Evolutionary conservation across 768 basidiomycete species (phyloP).

Genomic region (Phylloporus sp.): DNA sequence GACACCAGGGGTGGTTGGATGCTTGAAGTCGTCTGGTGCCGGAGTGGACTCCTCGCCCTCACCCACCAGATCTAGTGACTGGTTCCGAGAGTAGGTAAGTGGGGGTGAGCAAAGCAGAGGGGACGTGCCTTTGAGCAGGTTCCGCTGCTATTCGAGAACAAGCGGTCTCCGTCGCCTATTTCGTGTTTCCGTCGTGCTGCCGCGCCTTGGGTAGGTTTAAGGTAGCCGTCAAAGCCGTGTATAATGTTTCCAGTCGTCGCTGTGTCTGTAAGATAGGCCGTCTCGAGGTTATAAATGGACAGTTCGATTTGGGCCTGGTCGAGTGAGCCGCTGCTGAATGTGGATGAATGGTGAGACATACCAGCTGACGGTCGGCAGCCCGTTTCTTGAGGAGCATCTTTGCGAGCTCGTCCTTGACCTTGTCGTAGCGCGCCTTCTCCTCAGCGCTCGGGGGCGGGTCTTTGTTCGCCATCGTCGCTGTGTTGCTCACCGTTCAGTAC

Average conservation of each 20-base stretch:
- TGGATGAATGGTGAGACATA: conserved; percentile 30
- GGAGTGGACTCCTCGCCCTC: conserved; percentile 64
- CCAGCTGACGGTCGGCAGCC: conserved; percentile 71
- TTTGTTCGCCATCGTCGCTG: conserved; percentile 35
- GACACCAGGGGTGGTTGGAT: conserved; percentile 65
- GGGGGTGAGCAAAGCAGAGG: neutral
- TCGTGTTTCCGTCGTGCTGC: conserved; percentile 63
- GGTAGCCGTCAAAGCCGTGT: conserved; percentile 81
- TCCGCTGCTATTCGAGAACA: conserved; percentile 79
- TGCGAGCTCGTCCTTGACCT: conserved; percentile 69
- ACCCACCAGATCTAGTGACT: conserved; percentile 75
- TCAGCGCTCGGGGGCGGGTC: conserved; percentile 48
- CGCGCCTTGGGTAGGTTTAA: conserved; percentile 63
- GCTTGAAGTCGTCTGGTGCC: conserved; percentile 61
- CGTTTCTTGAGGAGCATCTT: conserved; percentile 74
- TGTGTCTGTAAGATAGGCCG: conserved; percentile 73
- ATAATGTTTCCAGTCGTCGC: conserved; percentile 84
- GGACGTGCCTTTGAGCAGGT: conserved; percentile 65
- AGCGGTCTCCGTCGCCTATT: conserved; percentile 69
- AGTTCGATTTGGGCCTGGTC: conserved; percentile 70
- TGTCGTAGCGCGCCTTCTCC: conserved; percentile 68
- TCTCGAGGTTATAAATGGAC: conserved; percentile 76
- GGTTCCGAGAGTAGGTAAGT: conserved; percentile 5
- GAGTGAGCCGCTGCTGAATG: neutral
- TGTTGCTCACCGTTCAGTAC: neutral